Evolutionary conservation across 2,329 filamentous ascomycete genomes (phyloP).

Genomic region (Dendrostoma leiphaemia): DNA sequence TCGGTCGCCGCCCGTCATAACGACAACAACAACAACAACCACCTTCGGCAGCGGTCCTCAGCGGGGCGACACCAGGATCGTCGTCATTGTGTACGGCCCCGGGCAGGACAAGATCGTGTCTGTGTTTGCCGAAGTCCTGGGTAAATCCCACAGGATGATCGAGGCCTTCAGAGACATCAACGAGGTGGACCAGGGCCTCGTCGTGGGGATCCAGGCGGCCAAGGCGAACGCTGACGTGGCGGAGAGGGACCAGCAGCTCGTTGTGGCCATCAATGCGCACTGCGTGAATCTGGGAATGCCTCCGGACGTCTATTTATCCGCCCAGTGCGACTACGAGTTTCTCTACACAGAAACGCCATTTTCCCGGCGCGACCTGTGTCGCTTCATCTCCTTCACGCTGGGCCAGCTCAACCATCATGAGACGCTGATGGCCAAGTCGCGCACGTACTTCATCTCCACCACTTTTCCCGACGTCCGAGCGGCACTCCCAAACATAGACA

Average conservation of each 20-base stretch:
- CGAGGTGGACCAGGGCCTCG: slow-evolving; percentile 56
- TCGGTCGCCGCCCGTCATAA: slow-evolving; percentile 30
- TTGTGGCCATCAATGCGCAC: slow-evolving; percentile 74
- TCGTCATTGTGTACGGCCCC: slow-evolving; percentile 66
- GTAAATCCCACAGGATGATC: slow-evolving; percentile 66
- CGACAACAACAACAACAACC: slow-evolving; percentile 31
- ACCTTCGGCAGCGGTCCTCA: slow-evolving; percentile 45
- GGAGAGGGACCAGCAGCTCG: slow-evolving; percentile 53
- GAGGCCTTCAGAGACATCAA: slow-evolving; percentile 53
- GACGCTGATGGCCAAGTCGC: slow-evolving; percentile 71
- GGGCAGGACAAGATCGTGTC: slow-evolving; percentile 73
- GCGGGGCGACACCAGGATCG: slow-evolving; percentile 56
- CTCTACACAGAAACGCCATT: slow-evolving; percentile 73
- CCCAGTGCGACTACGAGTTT: slow-evolving; percentile 80
- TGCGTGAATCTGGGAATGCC: slow-evolving; percentile 70
- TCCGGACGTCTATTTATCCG: slow-evolving; percentile 63
- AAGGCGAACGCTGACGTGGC: slow-evolving; percentile 57
- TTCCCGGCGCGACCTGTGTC: slow-evolving; percentile 71
- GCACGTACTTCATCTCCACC: slow-evolving; percentile 83
- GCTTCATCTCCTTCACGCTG: slow-evolving; percentile 76
- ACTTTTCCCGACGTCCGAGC: slow-evolving; percentile 84
- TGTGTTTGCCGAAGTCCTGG: slow-evolving; percentile 75
- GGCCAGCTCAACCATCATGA: slow-evolving; percentile 79
- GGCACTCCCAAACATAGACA: slow-evolving; percentile 80
- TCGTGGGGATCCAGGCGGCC: slow-evolving; percentile 63